Percentiles rank a stretch among this genome's conserved stretches.
Conservation (phyloP, 1,139 yeast species). For the Candida labiduridarum region DNA sequence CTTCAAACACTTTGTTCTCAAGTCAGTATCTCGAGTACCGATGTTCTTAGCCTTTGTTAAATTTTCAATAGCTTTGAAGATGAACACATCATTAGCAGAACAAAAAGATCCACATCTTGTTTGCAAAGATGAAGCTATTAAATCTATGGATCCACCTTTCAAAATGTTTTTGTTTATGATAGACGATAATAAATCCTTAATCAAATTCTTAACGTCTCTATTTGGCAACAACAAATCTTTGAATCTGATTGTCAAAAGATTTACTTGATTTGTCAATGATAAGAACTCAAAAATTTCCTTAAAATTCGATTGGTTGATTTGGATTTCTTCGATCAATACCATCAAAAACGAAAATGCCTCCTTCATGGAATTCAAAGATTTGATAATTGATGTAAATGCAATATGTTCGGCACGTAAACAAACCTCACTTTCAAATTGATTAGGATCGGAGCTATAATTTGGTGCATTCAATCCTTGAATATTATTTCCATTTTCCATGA, state of each 20-base stretch:
- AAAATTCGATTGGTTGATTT: conserved; percentile 42
- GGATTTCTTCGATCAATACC: conserved; percentile 77
- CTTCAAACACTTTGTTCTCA: conserved; percentile 67
- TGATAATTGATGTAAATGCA: conserved; percentile 78
- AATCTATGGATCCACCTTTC: conserved; percentile 92
- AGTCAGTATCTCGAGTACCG: conserved; percentile 69
- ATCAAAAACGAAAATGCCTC: conserved; percentile 89
- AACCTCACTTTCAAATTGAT: conserved; percentile 57
- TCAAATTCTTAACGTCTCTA: conserved; percentile 61
- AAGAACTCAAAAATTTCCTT: conserved; percentile 73
- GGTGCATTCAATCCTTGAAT: conserved; percentile 66
- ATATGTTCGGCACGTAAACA: conserved; percentile 91
- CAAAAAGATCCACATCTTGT: conserved; percentile 95
- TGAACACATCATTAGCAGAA: conserved; percentile 88
- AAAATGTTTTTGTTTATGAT: conserved; percentile 86
- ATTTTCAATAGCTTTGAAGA: conserved; percentile 92
- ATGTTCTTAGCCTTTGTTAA: conserved; percentile 82
- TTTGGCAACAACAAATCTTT: conserved; percentile 77
- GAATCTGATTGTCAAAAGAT: conserved; percentile 67
- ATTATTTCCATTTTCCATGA: conserved; percentile 56
- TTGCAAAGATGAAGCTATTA: conserved; percentile 84
- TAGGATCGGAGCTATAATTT: conserved; percentile 49
- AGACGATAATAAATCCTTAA: conserved; percentile 85
- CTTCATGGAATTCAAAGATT: conserved; percentile 75
- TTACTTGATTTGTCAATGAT: conserved; percentile 65